A percentile compares a stretch with the other conserved stretches of the same genome.
Conservation (phyloP, 371 early-diverging fungal genomes). For the Apophysomyces trapeziformis region DNA sequence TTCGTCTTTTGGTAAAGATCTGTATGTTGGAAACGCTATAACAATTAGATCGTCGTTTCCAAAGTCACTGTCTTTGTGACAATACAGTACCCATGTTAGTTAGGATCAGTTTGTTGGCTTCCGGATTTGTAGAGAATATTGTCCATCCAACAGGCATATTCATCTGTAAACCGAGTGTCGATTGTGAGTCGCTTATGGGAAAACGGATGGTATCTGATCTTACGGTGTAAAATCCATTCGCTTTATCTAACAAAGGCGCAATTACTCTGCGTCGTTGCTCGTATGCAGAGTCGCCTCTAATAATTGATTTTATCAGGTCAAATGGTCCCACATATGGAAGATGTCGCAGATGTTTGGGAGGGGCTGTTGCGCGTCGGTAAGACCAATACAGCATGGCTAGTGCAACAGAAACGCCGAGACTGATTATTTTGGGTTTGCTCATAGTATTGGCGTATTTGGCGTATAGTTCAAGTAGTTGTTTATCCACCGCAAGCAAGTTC, state of each 20-base stretch:
- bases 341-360: constrained; percentile 21
- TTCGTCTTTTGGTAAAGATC: constrained; percentile 19
- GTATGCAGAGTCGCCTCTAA: not conserved
- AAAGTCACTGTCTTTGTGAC: not conserved
- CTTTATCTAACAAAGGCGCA: constrained; percentile 5
- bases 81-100: constrained; percentile 11
- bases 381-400: constrained; percentile 6
- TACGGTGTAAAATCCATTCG: constrained; percentile 19
- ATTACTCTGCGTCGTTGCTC: constrained; percentile 7
- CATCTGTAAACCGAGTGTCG: not conserved
- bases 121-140: constrained; percentile 15
- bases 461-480: not conserved
- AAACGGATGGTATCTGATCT: not conserved
- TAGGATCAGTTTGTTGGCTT: constrained; percentile 18
- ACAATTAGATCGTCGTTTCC: not conserved
- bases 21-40: not conserved
- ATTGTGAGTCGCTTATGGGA: no score
- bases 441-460: not conserved
- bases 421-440: not conserved
- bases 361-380: constrained; percentile 8
- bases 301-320: constrained; percentile 2
- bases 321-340: constrained; percentile 9
- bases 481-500: not conserved
- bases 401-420: constrained; percentile 2
- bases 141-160: constrained; percentile 15